Conservation (phyloP, 2,329 filamentous ascomycete species). For the Aureobasidium sp. region DNA sequence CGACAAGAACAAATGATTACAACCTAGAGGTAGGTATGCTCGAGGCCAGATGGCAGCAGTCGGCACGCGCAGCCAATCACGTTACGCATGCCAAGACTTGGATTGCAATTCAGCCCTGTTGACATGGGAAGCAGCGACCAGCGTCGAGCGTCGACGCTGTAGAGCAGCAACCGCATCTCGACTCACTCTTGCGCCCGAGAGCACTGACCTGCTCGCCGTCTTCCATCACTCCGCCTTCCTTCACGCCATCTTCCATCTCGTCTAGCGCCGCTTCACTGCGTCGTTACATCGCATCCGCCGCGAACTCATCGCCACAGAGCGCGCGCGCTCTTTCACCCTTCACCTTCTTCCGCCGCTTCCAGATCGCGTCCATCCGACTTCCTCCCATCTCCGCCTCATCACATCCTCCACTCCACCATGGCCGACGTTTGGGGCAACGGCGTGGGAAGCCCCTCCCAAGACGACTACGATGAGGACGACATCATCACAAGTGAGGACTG, state of each 20-base stretch:
- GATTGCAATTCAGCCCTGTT: not conserved
- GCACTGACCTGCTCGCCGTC: not conserved
- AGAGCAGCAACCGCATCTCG: not conserved
- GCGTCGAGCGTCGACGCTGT: not conserved
- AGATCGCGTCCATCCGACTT: not conserved
- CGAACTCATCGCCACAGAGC: slow-evolving; percentile 1
- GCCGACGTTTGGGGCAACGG: slow-evolving; percentile 17
- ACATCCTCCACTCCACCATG: slow-evolving; percentile 8
- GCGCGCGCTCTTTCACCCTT: not conserved
- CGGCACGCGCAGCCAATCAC: not conserved
- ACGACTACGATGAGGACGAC: slow-evolving; percentile 23
- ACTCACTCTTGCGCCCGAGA: not conserved
- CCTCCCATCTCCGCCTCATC: not conserved
- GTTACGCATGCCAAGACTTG: not conserved
- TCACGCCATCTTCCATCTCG: not conserved
- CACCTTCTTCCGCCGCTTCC: not conserved
- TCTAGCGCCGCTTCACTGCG: slow-evolving; percentile 16
- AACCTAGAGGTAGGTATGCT: not conserved
- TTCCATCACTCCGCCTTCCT: not conserved
- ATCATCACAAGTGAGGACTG: slow-evolving; percentile 91
- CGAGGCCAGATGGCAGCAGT: slow-evolving; percentile 11
- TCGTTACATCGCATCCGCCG: not conserved
- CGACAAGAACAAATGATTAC: no score
- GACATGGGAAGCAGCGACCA: not conserved
- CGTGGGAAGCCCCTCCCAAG: slow-evolving; percentile 10